Percentiles rank a stretch among this genome's conserved stretches.
These are phyloP conservation scores for Phaseolus coccineus DNA, from an alignment of 331 rosid species.

Conservation along the genomic window DNA sequence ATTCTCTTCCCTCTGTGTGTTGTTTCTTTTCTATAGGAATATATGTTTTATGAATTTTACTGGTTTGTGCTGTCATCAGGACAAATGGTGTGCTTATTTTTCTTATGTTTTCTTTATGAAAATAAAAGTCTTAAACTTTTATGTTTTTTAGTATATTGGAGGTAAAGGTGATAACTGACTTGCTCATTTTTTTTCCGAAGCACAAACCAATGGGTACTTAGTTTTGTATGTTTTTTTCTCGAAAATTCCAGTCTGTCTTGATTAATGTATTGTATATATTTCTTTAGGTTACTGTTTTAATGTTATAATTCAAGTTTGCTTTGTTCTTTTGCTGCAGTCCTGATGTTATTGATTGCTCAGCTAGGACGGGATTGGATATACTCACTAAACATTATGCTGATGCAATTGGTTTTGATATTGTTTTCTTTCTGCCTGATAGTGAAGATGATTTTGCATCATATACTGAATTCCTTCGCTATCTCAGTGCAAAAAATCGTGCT, in stretches of 20 bases:
- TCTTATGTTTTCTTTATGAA: background rate
- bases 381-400: constrained; percentile 86
- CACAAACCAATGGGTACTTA: background rate
- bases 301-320: constrained; percentile 39
- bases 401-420: constrained; percentile 86
- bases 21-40: background rate
- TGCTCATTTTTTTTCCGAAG: background rate
- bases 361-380: constrained; percentile 93
- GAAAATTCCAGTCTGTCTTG: constrained; percentile 1
- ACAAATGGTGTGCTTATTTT: background rate
- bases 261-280: constrained; percentile 26
- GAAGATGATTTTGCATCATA: constrained; percentile 95
- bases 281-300: constrained; percentile 6
- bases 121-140: background rate
- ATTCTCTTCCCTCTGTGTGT: background rate
- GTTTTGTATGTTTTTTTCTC: constrained; percentile 1
- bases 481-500: constrained; percentile 86
- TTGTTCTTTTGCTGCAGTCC: constrained; percentile 73
- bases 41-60: constrained; percentile 23
- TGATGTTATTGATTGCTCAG: constrained; percentile 89
- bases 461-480: constrained; percentile 88
- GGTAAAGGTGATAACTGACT: background rate
- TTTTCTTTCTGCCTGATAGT: constrained; percentile 95
- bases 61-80: constrained; percentile 16
- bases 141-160: background rate